Percentiles rank a stretch among this genome's conserved stretches.
Evolutionary conservation across 441 rosid species (phyloP).

Genomic region (Cnidoscolus chayamansa): DNA sequence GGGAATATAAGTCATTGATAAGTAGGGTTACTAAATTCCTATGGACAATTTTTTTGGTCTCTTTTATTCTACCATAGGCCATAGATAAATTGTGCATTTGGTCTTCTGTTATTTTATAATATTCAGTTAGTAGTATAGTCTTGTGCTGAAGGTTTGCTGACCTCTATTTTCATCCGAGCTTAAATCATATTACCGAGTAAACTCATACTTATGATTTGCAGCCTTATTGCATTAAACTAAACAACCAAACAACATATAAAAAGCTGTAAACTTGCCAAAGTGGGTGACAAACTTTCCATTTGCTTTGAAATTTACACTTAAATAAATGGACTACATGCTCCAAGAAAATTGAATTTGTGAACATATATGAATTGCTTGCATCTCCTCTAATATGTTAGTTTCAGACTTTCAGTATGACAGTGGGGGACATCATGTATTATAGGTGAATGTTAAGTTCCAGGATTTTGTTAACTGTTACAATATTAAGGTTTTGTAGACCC

Average conservation of each 20-base stretch:
- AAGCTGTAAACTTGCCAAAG: neutral
- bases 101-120: neutral
- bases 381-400: neutral
- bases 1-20: neutral
- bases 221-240: neutral
- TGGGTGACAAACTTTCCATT: neutral
- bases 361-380: neutral
- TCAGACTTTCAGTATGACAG: neutral
- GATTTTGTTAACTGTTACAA: neutral
- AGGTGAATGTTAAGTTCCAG: neutral
- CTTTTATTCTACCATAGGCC: neutral
- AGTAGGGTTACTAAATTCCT: neutral
- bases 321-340: neutral
- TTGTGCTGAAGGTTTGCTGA: neutral
- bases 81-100: neutral
- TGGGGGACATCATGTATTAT: neutral
- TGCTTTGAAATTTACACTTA: neutral
- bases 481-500: neutral
- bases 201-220: neutral
- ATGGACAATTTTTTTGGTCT: no score
- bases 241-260: neutral
- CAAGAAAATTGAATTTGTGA: neutral
- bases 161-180: neutral
- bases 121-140: neutral
- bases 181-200: neutral